A percentile compares a stretch with the other conserved stretches of the same genome.
phyloP scores from a whole-genome alignment of 2,329 filamentous ascomycete genomes.

The Pseudogymnoascus sp. region DNA sequence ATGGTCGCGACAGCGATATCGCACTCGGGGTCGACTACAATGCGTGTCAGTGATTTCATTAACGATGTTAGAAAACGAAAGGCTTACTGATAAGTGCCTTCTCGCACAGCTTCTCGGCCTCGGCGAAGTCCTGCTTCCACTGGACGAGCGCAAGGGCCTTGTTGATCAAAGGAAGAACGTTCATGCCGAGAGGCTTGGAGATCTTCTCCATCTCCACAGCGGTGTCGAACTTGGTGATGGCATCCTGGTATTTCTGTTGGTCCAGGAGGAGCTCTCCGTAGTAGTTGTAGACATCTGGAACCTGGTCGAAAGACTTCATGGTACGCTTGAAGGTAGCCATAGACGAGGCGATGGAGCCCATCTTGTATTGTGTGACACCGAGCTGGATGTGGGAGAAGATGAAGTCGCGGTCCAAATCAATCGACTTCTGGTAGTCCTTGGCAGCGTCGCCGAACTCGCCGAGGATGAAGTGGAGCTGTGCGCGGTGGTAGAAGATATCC shows the following conservation, averaged over 20 bases:
- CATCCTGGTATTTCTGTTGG: constrained; percentile 91
- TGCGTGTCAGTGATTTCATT: constrained; percentile 10
- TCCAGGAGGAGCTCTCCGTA: constrained; percentile 95
- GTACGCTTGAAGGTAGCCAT: constrained; percentile 97
- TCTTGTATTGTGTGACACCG: constrained; percentile 98
- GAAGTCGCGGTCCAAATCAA: constrained; percentile 89
- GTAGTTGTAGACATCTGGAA: constrained; percentile 99
- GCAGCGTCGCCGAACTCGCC: constrained; percentile 87
- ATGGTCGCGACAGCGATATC: constrained; percentile 98
- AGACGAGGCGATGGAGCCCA: constrained; percentile 93
- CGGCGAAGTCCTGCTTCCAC: constrained; percentile 93
- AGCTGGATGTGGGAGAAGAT: constrained; percentile 99
- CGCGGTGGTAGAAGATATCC: constrained; percentile 98
- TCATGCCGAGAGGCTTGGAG: constrained; percentile 90
- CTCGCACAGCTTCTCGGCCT: constrained; percentile 93
- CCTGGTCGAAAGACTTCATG: constrained; percentile 96
- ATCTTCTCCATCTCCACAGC: constrained; percentile 99
- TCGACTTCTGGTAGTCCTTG: constrained; percentile 98
- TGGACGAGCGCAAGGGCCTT: constrained; percentile 96
- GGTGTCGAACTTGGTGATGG: constrained; percentile 95
- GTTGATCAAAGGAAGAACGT: constrained; percentile 95
- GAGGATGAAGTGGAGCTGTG: constrained; percentile 96
- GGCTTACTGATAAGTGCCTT: constrained; percentile 91
- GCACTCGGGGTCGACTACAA: constrained; percentile 87
- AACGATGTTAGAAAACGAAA: neutral